phyloP scores from a whole-genome alignment of 139 green algal genomes.

The Auxenochlorella pyrenoidosa region DNA sequence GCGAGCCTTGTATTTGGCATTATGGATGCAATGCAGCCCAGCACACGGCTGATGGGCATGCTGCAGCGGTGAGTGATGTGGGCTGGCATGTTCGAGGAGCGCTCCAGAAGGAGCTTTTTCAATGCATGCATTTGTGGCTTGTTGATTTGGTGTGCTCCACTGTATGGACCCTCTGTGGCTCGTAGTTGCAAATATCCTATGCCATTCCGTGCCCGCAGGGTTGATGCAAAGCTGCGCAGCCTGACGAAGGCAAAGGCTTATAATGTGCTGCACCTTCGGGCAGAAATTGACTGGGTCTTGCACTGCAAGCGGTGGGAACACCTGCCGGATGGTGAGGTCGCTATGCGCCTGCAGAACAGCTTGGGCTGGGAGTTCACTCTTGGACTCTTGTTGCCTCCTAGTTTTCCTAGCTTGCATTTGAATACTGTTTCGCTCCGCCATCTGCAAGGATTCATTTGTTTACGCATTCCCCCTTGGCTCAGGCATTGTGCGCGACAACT shows the following conservation, averaged over 20 bases:
- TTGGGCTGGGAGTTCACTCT: not conserved
- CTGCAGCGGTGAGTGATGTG: not conserved
- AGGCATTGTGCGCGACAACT: constrained; percentile 25
- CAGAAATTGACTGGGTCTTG: not conserved
- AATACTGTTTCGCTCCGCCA: no score
- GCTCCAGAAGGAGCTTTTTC: no score
- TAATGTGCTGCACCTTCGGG: constrained; percentile 2
- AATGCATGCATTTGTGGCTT: no score
- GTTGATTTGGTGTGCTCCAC: no score
- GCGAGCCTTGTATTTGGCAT: not conserved
- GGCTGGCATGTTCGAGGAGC: no score
- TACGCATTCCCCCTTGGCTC: not conserved
- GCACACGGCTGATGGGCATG: not conserved
- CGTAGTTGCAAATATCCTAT: not conserved
- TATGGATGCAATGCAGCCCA: constrained; percentile 7
- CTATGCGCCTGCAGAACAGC: no score
- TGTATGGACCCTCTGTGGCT: no score
- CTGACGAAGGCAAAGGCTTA: not conserved
- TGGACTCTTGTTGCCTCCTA: not conserved
- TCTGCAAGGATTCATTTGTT: no score
- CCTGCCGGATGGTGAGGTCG: not conserved
- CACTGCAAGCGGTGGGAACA: not conserved
- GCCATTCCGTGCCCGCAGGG: not conserved
- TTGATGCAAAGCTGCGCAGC: not conserved
- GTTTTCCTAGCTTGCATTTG: not conserved